Evolutionary conservation across 441 rosid species (phyloP), one percentile per base, ranked within the genome.

Genomic region (Bruguiera hainesii): DNA sequence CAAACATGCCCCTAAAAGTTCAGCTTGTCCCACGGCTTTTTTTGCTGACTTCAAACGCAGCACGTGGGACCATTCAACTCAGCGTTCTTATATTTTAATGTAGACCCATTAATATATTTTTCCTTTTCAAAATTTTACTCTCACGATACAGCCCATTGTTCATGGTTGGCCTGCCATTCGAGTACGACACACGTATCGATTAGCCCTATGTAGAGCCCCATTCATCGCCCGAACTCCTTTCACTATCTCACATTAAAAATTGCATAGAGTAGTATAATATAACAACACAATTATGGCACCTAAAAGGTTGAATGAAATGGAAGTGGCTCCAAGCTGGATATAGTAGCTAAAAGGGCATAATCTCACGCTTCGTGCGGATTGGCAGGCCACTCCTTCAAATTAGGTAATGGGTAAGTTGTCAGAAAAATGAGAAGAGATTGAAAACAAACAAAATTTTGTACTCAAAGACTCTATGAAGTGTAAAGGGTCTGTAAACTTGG

Each of bases 341-440:
- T 3, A 0, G 48, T 13, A 23, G 58, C 28, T 23, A 55, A 23
- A 55, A 9, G 29, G 28, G 11, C 28, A 20, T 18, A 10, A 23
- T 25, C 19, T 21, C 55, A 16, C 21, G 23, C 28, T 55, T 23
- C 16, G 29, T 23, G 29, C 18, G 6, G 26, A 19, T 15, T n/a
- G 62, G 57, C 39, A 53, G 39, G 60, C 20, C 63, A 62, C 29
- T 31, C 66, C 66, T 60, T 31, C 53, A 25, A 53, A 28, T n/a
- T 26, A 9, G 70, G 77, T 42, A 13, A 33, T 5, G 5, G 39
- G 42, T 30, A 20, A n/a, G 39, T 35, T 21, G 48, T 25, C 11
- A 25, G 3, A 70, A 15, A 30, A 31, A 31, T 0, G 52, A 4
- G 2, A 10, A 53, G 28, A 13, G 28, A 53, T 53, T 53, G 57